Evolutionary conservation across 2,329 filamentous ascomycete genomes (phyloP).

Genomic region (Gremmenia infestans): DNA sequence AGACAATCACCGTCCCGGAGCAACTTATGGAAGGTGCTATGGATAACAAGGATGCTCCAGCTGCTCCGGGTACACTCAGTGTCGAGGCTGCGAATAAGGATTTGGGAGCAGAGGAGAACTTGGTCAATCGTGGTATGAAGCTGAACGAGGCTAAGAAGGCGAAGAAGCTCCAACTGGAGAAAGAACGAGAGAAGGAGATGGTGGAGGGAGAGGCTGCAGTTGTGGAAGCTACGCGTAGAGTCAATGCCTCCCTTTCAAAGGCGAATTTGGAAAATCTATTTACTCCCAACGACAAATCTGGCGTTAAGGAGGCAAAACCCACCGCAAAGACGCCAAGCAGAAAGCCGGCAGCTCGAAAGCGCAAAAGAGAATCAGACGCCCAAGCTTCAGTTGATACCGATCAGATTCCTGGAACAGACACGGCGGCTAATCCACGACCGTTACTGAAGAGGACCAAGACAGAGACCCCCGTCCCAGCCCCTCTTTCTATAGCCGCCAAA

Average conservation of each 20-base stretch:
- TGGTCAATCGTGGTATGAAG: conserved; percentile 70
- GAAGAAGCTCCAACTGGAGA: conserved; percentile 44
- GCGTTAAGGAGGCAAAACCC: conserved; percentile 17
- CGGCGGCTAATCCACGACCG: conserved; percentile 28
- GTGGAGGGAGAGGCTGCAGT: conserved; percentile 56
- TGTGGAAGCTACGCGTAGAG: conserved; percentile 50
- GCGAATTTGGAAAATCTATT: conserved; percentile 38
- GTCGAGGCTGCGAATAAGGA: conserved; percentile 34
- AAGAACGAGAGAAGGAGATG: conserved; percentile 64
- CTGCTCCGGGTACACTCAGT: conserved; percentile 56
- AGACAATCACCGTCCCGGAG: conserved; percentile 47
- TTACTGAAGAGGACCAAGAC: conserved; percentile 50
- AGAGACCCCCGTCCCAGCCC: conserved; percentile 51
- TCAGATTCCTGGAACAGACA: conserved; percentile 15
- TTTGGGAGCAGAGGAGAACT: conserved; percentile 56
- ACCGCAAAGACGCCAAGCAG: conserved; percentile 20
- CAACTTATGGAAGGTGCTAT: conserved; percentile 17
- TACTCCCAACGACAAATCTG: conserved; percentile 12
- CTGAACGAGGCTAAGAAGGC: conserved; percentile 74
- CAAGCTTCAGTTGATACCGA: conserved; percentile 19
- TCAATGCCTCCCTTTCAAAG: conserved; percentile 23
- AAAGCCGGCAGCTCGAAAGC: conserved; percentile 24
- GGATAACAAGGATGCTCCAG: conserved; percentile 34
- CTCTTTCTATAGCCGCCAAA: conserved; percentile 31
- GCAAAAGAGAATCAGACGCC: conserved; percentile 27